Percentiles rank a stretch among this genome's conserved stretches.
These are phyloP conservation scores for Leptodontidium sp. DNA, from an alignment of 2,329 filamentous ascomycete species.

Conservation along the genomic window DNA sequence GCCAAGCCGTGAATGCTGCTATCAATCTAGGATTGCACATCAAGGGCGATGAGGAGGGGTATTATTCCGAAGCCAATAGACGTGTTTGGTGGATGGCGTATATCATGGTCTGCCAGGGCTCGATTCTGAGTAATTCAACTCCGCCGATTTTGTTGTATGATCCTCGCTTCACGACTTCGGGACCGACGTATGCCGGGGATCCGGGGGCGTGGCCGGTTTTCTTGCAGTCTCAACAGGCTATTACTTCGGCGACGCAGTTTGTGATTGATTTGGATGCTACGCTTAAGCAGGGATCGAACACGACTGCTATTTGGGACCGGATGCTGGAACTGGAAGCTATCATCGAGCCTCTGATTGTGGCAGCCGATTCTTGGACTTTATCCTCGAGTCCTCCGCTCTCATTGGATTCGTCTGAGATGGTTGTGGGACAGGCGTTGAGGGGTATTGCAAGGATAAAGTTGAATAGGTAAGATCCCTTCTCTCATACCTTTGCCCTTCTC, in stretches of 20 bases:
- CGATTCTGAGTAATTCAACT: constrained; percentile 59
- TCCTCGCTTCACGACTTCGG: constrained; percentile 55
- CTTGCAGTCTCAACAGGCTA: constrained; percentile 57
- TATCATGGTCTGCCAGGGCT: constrained; percentile 58
- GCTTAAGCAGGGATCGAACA: constrained; percentile 49
- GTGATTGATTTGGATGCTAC: constrained; percentile 57
- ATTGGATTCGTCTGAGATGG: constrained; percentile 47
- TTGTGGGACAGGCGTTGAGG: constrained; percentile 54
- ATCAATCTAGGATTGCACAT: constrained; percentile 56
- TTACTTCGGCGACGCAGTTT: constrained; percentile 57
- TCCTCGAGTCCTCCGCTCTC: constrained; percentile 48
- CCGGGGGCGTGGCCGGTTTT: constrained; percentile 53
- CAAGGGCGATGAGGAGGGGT: constrained; percentile 49
- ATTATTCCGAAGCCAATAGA: constrained; percentile 55
- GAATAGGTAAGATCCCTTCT: constrained; percentile 51
- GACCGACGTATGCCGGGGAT: constrained; percentile 53
- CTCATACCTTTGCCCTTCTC: not conserved
- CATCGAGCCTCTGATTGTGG: constrained; percentile 38
- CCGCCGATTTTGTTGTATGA: constrained; percentile 55
- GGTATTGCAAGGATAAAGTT: constrained; percentile 59
- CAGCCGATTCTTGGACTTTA: constrained; percentile 40
- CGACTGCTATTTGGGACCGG: constrained; percentile 50
- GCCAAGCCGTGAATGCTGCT: constrained; percentile 56
- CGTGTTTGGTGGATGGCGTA: constrained; percentile 65
- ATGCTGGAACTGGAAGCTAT: constrained; percentile 41